Conservation (phyloP, 2,329 filamentous ascomycete genomes). For the Pestalotiopsis fici region DNA sequence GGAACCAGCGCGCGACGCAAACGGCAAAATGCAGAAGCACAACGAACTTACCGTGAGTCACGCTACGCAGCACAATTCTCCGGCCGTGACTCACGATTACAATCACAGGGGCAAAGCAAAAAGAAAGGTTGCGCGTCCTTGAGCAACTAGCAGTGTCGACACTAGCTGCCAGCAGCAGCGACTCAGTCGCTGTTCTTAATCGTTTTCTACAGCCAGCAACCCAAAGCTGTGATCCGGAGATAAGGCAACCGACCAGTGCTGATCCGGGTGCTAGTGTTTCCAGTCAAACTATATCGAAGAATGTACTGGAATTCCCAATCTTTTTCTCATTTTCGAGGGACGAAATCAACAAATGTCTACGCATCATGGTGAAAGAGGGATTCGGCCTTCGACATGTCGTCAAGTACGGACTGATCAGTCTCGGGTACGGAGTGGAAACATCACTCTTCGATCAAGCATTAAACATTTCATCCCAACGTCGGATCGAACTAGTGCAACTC, state of each 20-base stretch:
- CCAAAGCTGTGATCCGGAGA: neutral
- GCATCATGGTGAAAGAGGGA: slow-evolving; percentile 8
- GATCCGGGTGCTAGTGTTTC: too few species aligned
- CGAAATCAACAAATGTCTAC: slow-evolving; percentile 4
- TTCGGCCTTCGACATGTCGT: slow-evolving; percentile 12
- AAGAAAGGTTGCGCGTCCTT: neutral
- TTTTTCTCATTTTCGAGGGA: neutral
- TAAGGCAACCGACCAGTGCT: too few species aligned
- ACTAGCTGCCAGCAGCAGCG: neutral
- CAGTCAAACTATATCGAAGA: too few species aligned
- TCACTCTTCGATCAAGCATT: slow-evolving; percentile 5
- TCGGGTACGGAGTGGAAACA: slow-evolving; percentile 8
- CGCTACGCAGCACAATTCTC: neutral
- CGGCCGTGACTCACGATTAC: neutral
- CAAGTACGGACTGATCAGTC: slow-evolving; percentile 12
- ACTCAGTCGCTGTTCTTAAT: neutral
- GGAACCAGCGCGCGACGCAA: neutral
- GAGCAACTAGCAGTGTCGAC: neutral
- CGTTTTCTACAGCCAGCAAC: neutral
- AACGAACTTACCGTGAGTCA: neutral
- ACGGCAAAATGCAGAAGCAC: neutral
- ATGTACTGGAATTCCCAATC: neutral
- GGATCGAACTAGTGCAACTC: neutral
- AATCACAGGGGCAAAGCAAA: neutral
- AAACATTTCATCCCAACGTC: neutral